These are phyloP conservation scores for Arabidopsis lyrata DNA, from an alignment of 441 rosid genomes.

Conservation along the genomic window DNA sequence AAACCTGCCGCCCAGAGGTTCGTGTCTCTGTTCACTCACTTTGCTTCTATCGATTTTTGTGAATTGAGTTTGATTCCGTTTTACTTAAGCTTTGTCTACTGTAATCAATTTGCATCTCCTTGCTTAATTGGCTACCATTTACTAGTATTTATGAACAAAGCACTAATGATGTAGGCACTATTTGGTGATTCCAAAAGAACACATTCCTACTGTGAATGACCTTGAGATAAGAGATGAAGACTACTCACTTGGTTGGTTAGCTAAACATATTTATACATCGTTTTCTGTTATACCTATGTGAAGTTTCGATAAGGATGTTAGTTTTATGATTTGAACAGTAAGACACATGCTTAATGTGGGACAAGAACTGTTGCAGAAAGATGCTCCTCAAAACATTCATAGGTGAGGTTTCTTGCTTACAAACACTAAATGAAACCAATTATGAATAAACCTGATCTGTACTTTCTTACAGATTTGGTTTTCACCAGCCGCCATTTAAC, in stretches of 20 bases:
- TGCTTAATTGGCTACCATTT: neutral
- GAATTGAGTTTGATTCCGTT: neutral
- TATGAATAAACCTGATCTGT: neutral
- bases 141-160: neutral
- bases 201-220: conserved; percentile 73
- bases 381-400: conserved; percentile 63
- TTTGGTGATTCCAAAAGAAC: conserved; percentile 82
- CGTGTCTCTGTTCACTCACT: neutral
- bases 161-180: conserved; percentile 65
- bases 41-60: neutral
- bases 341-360: conserved; percentile 86
- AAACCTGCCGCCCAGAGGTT: conserved; percentile 89
- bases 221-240: conserved; percentile 75
- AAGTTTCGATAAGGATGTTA: neutral
- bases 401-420: conserved; percentile 51
- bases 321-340: conserved; percentile 50
- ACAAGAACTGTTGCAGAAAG: conserved; percentile 61
- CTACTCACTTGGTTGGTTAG: conserved; percentile 65
- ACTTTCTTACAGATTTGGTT: conserved; percentile 60
- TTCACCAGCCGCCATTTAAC: conserved; percentile 92
- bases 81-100: neutral
- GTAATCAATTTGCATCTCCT: neutral
- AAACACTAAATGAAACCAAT: neutral
- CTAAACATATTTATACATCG: neutral
- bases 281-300: neutral